Conservation (phyloP, 805 yeast species). For the Candida nanaspora region DNA sequence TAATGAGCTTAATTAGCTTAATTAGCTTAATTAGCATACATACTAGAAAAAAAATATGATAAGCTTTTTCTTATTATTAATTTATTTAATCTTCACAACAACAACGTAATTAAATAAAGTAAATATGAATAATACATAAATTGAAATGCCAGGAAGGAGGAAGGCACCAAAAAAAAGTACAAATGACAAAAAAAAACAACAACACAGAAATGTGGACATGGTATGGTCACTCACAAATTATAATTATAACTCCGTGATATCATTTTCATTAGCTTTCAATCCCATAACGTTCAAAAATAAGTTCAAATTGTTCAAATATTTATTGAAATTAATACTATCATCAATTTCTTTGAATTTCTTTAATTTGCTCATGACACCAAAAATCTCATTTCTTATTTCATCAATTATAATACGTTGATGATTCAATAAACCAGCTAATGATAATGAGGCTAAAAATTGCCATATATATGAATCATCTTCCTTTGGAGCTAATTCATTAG, state of each 20-base stretch:
- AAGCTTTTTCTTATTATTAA: too few relatives aligned
- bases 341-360: slow-evolving; percentile 33
- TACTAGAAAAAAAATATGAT: too few relatives aligned
- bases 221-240: too few relatives aligned
- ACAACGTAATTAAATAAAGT: neutral
- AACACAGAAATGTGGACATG: neutral
- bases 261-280: slow-evolving; percentile 82
- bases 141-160: neutral
- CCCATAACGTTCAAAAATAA: slow-evolving; percentile 96
- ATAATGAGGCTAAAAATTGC: slow-evolving; percentile 94
- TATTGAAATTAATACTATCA: slow-evolving; percentile 44
- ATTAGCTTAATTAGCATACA: too few relatives aligned
- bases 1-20: too few relatives aligned
- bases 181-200: neutral
- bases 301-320: slow-evolving; percentile 66
- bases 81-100: neutral
- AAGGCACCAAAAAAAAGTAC: neutral
- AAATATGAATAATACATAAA: neutral
- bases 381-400: slow-evolving; percentile 88
- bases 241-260: slow-evolving; percentile 65
- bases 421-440: slow-evolving; percentile 81
- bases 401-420: slow-evolving; percentile 93
- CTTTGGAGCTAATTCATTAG: slow-evolving; percentile 27
- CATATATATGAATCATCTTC: slow-evolving; percentile 82
- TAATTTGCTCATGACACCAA: slow-evolving; percentile 77